Base-by-base conservation (phyloP, 176 grass and related monocot genomes). In the Tillandsia fasciculata region DNA sequence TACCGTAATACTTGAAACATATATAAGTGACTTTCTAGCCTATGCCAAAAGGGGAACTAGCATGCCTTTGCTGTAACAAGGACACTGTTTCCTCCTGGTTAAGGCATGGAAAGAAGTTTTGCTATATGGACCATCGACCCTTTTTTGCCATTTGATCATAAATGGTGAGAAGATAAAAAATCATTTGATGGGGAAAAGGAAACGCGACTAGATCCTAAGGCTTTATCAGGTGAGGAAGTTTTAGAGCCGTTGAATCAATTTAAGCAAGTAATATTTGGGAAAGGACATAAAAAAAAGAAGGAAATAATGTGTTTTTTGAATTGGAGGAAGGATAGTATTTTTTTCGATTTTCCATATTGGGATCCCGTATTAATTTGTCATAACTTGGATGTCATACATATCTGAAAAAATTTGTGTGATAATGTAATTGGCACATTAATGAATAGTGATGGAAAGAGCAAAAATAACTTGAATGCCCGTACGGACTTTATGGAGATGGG, bases 391-490 rank as follows among this genome's bases (percentile, higher is more conserved):
- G 1, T 57, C 17, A 57, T 57, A 14, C 53, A 57, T 57, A 3
- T 58, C 3, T 20, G 29, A 33, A 33, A 33, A 33, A 33, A 33
- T 5, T 33, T 71, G 28, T 2, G 8, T 3, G 24, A 42, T 57
- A 71, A 57, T 53, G 12, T 2, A 10, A 33, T 71, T 2, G 26
- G 12, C 5, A 71, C 26, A 57, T 10, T 71, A 10, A 26, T 57
- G 51, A 10, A 56, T 12, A 27, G 15, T 12, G 51, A 26, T 29
- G 51, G 51, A 14, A 71, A 71, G 22, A 27, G 1, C 0, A 71
- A 71, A 26, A 50, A 71, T 15, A 71, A 56, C n/a, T 15, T 57
- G 5, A 71, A 71, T 71, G 26, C 9, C 54, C 13, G 9, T 28
- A 50, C 29, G 3, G 51, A 57, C 24, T 28, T 71, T 1, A 23